Conservation (phyloP, 306 rosid genomes). For the Bauhinia variegata region DNA sequence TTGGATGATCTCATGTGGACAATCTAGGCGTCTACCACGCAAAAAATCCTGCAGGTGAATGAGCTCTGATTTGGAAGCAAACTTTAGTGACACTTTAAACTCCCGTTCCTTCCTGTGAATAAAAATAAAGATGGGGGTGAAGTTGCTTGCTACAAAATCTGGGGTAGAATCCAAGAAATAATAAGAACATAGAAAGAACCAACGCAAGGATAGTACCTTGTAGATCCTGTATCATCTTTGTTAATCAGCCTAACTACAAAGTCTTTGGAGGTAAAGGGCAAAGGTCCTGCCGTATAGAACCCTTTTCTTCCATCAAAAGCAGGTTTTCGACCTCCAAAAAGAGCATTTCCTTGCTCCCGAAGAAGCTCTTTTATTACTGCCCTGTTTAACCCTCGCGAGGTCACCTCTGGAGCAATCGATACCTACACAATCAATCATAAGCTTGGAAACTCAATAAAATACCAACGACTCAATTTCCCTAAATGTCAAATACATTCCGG, state of each 20-base stretch:
- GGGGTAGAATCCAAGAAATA: neutral
- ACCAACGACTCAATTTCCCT: neutral
- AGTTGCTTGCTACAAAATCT: neutral
- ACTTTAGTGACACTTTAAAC: constrained; percentile 47
- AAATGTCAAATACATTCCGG: no score
- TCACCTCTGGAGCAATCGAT: neutral
- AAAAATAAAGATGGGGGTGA: no score
- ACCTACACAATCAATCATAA: neutral
- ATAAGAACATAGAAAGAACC: neutral
- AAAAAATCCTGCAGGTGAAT: constrained; percentile 45
- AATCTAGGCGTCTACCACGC: constrained; percentile 32
- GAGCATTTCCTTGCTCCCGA: neutral
- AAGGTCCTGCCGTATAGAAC: neutral
- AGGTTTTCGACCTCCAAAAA: neutral
- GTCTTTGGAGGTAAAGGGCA: neutral
- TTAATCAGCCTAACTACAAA: neutral
- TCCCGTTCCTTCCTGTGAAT: constrained; percentile 36
- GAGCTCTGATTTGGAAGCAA: constrained; percentile 46
- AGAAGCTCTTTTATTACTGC: neutral
- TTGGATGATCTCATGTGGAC: constrained; percentile 51
- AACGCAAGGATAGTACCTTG: neutral
- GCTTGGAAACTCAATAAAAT: neutral
- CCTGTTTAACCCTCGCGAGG: neutral
- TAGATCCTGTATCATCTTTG: neutral
- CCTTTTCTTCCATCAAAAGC: neutral